Percentiles rank a stretch among this genome's conserved stretches.
These are phyloP conservation scores for Podaxis pistillaris DNA, from an alignment of 768 basidiomycete species.

Conservation along the genomic window DNA sequence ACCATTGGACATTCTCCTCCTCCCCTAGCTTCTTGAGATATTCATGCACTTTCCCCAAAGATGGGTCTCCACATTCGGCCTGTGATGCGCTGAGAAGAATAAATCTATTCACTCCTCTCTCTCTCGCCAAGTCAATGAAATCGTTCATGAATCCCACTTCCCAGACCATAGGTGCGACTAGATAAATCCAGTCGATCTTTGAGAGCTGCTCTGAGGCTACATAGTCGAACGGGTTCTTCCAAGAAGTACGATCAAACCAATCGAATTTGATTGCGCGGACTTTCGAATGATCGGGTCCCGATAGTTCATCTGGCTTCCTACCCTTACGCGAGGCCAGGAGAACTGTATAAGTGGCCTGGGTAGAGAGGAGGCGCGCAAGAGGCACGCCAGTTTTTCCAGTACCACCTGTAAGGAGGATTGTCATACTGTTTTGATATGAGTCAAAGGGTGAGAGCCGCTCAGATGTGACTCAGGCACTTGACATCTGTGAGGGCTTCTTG, in stretches of 20 bases:
- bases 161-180: conserved; percentile 24
- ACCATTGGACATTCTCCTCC: conserved; percentile 30
- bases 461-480: too few species aligned
- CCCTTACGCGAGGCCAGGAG: conserved; percentile 31
- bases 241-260: conserved; percentile 31
- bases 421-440: conserved; percentile 20
- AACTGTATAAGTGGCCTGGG: conserved; percentile 23
- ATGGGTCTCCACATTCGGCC: conserved; percentile 4
- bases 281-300: conserved; percentile 3
- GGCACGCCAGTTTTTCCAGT: conserved; percentile 31
- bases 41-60: conserved; percentile 30
- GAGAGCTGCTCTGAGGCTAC: neutral
- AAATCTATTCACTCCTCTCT: conserved; percentile 28
- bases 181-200: conserved; percentile 29
- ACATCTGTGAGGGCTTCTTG: too few species aligned
- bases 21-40: conserved; percentile 29
- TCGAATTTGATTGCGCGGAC: conserved; percentile 32
- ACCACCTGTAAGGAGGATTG: conserved; percentile 36
- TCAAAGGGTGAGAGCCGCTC: neutral
- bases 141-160: conserved; percentile 2
- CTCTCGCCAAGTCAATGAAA: conserved; percentile 29
- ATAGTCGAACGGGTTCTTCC: conserved; percentile 12
- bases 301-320: neutral
- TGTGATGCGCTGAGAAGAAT: conserved; percentile 25
- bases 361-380: conserved; percentile 25